These are phyloP conservation scores for Wickerhamiella azymoides DNA, from an alignment of 805 yeast species.

Conservation along the genomic window DNA sequence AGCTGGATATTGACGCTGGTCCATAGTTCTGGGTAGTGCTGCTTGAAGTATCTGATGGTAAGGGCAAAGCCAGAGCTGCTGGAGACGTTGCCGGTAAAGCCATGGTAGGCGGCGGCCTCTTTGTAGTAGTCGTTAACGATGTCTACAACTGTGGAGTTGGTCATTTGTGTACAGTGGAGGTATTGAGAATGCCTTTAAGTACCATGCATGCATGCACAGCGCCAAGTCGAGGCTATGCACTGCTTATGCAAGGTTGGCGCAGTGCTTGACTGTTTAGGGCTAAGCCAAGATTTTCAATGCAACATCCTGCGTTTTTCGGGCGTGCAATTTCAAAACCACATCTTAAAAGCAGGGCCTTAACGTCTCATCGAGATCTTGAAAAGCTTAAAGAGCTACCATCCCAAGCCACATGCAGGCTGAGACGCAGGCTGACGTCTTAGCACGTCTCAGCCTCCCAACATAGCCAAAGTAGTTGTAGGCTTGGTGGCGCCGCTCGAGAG, in stretches of 20 bases:
- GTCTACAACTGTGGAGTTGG: background rate
- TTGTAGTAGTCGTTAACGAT: background rate
- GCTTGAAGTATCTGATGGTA: background rate
- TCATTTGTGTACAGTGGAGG: background rate
- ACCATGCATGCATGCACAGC: background rate
- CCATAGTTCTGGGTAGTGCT: background rate
- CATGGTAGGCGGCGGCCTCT: background rate
- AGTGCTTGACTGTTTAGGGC: too few relatives aligned
- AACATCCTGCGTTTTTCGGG: too few relatives aligned
- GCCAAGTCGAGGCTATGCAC: background rate
- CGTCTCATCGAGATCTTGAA: too few relatives aligned
- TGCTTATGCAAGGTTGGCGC: background rate
- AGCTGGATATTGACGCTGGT: background rate
- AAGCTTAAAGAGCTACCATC: too few relatives aligned
- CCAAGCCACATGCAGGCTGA: too few relatives aligned
- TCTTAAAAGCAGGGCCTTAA: too few relatives aligned
- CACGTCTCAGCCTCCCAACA: too few relatives aligned
- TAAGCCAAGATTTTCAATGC: too few relatives aligned
- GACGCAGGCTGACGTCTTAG: too few relatives aligned
- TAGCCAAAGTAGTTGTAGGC: too few relatives aligned
- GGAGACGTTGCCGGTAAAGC: background rate
- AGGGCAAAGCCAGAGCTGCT: background rate
- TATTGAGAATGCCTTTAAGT: background rate
- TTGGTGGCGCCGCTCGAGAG: too few relatives aligned
- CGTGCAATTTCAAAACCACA: too few relatives aligned